Conservation (phyloP, 2,329 filamentous ascomycete species). For the Lecanicillium sp. region DNA sequence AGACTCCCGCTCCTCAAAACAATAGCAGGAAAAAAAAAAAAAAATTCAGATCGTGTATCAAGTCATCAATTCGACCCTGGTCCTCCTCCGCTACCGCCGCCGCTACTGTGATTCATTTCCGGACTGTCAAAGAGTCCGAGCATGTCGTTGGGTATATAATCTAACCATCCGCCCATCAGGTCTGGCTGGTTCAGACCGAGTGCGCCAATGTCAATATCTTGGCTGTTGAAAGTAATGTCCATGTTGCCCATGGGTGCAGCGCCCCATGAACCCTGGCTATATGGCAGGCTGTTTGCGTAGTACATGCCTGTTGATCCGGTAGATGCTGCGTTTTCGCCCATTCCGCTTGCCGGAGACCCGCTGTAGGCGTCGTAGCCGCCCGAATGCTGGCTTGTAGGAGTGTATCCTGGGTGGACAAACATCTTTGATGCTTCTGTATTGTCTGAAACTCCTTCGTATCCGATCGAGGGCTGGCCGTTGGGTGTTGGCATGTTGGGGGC, state of each 20-base stretch:
- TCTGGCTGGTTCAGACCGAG: constrained; percentile 50
- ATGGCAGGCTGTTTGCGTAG: constrained; percentile 19
- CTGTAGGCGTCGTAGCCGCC: constrained; percentile 34
- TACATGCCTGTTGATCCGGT: constrained; percentile 15
- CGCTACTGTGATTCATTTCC: constrained; percentile 19
- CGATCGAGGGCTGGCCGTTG: constrained; percentile 14
- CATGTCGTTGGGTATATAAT: constrained; percentile 62
- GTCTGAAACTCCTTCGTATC: constrained; percentile 17
- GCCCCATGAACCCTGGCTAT: constrained; percentile 20
- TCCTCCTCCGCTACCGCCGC: constrained; percentile 2
- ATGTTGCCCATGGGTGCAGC: constrained; percentile 25
- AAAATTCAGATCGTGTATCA: not conserved
- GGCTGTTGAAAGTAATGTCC: constrained; percentile 65
- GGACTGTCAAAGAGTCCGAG: constrained; percentile 43
- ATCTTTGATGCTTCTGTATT: constrained; percentile 24
- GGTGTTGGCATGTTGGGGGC: constrained; percentile 15
- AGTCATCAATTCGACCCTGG: not conserved
- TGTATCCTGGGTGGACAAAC: constrained; percentile 26
- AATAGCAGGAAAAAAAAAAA: not conserved
- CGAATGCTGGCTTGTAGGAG: constrained; percentile 32
- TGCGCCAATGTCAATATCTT: constrained; percentile 66
- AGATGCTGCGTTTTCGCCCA: constrained; percentile 22
- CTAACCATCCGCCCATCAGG: constrained; percentile 62
- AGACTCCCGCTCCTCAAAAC: not conserved
- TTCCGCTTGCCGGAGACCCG: constrained; percentile 32